Conservation (phyloP, 2,329 filamentous ascomycete species). For the Pseudogymnoascus sp. region DNA sequence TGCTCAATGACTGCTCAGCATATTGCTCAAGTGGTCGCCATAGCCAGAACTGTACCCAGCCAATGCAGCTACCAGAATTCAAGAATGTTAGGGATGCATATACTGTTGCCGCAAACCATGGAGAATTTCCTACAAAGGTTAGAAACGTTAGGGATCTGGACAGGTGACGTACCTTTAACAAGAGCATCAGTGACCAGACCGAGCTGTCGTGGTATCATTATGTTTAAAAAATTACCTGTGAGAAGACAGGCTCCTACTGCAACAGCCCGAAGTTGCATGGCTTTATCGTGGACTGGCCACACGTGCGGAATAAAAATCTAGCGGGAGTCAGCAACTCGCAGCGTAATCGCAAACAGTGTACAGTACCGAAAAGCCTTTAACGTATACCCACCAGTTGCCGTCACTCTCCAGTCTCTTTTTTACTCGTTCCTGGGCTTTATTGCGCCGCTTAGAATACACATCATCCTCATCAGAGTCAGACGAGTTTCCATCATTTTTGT, state of each 20-base stretch:
- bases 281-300: constrained; percentile 62
- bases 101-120: constrained; percentile 46
- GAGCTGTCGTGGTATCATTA: constrained; percentile 74
- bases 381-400: constrained; percentile 70
- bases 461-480: constrained; percentile 23
- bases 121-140: constrained; percentile 30
- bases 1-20: constrained; percentile 50
- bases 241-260: constrained; percentile 63
- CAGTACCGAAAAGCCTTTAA: constrained; percentile 59
- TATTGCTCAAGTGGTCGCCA: constrained; percentile 50
- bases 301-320: constrained; percentile 71
- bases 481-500: constrained; percentile 5
- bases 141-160: constrained; percentile 6
- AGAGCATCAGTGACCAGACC: constrained; percentile 71
- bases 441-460: constrained; percentile 42
- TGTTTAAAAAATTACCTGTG: constrained; percentile 63
- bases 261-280: constrained; percentile 60
- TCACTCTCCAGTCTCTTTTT: constrained; percentile 64
- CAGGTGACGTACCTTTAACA: constrained; percentile 34
- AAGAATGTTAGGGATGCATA: constrained; percentile 45
- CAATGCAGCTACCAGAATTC: constrained; percentile 44
- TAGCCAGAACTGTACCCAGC: constrained; percentile 42
- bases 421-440: constrained; percentile 50
- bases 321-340: constrained; percentile 8
- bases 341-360: constrained; percentile 1